These are phyloP conservation scores for Pezicula neosporulosa DNA, from an alignment of 2,329 filamentous ascomycete species.

Conservation along the genomic window DNA sequence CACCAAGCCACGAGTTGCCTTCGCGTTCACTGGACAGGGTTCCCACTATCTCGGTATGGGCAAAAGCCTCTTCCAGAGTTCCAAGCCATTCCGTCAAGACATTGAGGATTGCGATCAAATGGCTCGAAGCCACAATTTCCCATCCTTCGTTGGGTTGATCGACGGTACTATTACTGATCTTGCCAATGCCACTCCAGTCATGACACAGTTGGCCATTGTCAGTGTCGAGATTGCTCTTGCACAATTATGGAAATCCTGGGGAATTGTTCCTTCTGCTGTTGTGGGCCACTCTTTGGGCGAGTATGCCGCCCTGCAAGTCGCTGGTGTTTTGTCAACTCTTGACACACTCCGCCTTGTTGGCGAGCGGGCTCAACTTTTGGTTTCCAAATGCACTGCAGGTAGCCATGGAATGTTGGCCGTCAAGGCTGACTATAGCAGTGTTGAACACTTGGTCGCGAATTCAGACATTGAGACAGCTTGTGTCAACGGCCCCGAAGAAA, in stretches of 20 bases:
- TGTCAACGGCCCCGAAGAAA: slow-evolving; percentile 72
- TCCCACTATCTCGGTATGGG: slow-evolving; percentile 29
- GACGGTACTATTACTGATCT: slow-evolving; percentile 35
- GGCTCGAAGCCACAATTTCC: slow-evolving; percentile 18
- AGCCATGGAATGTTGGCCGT: slow-evolving; percentile 67
- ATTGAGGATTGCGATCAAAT: slow-evolving; percentile 22
- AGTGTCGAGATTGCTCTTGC: slow-evolving; percentile 54
- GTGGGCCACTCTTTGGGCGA: slow-evolving; percentile 67
- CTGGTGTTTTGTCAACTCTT: slow-evolving; percentile 66
- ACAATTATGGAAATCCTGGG: slow-evolving; percentile 53
- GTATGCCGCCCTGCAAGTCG: slow-evolving; percentile 68
- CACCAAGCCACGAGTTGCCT: slow-evolving; percentile 27
- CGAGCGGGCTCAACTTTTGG: slow-evolving; percentile 46
- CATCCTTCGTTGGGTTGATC: slow-evolving; percentile 34
- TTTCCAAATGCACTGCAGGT: slow-evolving; percentile 2
- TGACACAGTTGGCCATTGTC: slow-evolving; percentile 51
- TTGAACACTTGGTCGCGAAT: slow-evolving; percentile 5
- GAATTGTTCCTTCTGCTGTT: slow-evolving; percentile 50
- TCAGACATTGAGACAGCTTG: slow-evolving; percentile 51
- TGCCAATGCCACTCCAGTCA: slow-evolving; percentile 40
- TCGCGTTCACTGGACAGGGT: slow-evolving; percentile 42
- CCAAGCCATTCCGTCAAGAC: slow-evolving; percentile 29
- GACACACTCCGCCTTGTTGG: slow-evolving; percentile 73
- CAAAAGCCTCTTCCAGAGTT: slow-evolving; percentile 26
- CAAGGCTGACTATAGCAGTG: slow-evolving; percentile 20